phyloP scores from a whole-genome alignment of 2,329 filamentous ascomycete species.

The Fusarium agapanthi region DNA sequence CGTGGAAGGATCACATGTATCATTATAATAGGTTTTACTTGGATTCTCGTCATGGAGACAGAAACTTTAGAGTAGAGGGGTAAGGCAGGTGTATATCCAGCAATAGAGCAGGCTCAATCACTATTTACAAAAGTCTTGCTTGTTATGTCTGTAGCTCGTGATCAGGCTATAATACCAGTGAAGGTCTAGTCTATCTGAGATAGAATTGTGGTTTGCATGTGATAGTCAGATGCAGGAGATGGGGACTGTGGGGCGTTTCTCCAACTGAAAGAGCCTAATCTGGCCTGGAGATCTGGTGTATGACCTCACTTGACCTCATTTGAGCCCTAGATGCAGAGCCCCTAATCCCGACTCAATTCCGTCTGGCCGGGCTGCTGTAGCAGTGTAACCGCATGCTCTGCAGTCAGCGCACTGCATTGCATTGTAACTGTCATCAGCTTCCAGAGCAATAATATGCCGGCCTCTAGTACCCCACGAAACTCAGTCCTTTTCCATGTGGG shows the following conservation, averaged over 20 bases:
- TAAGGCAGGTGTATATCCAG: constrained; percentile 28
- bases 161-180: not conserved
- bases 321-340: constrained; percentile 1
- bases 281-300: constrained; percentile 6
- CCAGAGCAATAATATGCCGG: not conserved
- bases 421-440: not conserved
- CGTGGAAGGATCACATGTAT: constrained; percentile 35
- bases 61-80: constrained; percentile 16
- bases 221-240: constrained; percentile 23
- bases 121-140: not conserved
- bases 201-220: constrained; percentile 32
- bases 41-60: constrained; percentile 9
- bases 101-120: constrained; percentile 21
- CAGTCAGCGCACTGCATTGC: not conserved
- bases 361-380: constrained; percentile 23
- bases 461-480: constrained; percentile 10
- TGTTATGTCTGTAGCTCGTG: not conserved
- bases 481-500: constrained; percentile 27
- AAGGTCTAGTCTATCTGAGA: not conserved
- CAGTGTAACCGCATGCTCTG: constrained; percentile 1
- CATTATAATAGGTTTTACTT: constrained; percentile 16
- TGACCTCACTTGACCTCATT: constrained; percentile 12
- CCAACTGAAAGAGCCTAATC: constrained; percentile 9
- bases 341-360: constrained; percentile 24
- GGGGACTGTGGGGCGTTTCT: constrained; percentile 31